Base-by-base conservation (phyloP, 768 basidiomycete species). In the Trichaptum fuscoviolaceum region DNA sequence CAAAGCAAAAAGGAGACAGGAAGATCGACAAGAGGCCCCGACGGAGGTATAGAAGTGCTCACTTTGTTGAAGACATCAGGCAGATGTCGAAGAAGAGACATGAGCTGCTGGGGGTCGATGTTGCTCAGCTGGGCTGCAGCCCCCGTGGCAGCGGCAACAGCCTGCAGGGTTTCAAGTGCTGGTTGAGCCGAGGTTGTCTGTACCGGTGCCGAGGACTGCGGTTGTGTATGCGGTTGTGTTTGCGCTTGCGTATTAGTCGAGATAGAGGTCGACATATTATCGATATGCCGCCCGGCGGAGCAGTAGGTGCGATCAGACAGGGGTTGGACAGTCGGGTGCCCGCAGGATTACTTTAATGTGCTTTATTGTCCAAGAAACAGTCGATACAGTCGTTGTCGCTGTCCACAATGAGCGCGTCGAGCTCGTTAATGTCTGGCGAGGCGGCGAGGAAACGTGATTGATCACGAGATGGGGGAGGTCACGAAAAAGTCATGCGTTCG, bases 31-130 rank as follows among this genome's bases (percentile, higher is more conserved):
- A 52, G 30, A 30, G 30, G 42, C 42, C 42, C 52, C 57, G 58
- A 62, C 18, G 30, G 35, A 62, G 64, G 6, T 35, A 36, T 57
- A 42, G 1, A 59, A 65, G 58, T 23, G 74, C 64, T 74, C 75
- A 77, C 79, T 82, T 88, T 87, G 69, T 75, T 80, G 63, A 87
- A 84, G 27, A 87, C 78, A 64, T 77, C 76, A 5, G 87, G 84
- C 34, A 87, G 71, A 61, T 81, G 81, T 65, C 87, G 85, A 25
- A 91, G 76, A 34, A 91, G 74, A 62, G 76, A 83, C 75, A 86
- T 79, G 64, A 91, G 80, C 75, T 90, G 88, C 35, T 79, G 78
- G 24, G 82, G 79, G 71, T 87, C 84, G 62, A 89, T 69, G 67
- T 64, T 57, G 64, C 30, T 20, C 23, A 61, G 24, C 12, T 25